Percentiles rank a stretch among this genome's conserved stretches.
phyloP scores from a whole-genome alignment of 2,329 filamentous ascomycete genomes.

The Fusarium sp. region DNA sequence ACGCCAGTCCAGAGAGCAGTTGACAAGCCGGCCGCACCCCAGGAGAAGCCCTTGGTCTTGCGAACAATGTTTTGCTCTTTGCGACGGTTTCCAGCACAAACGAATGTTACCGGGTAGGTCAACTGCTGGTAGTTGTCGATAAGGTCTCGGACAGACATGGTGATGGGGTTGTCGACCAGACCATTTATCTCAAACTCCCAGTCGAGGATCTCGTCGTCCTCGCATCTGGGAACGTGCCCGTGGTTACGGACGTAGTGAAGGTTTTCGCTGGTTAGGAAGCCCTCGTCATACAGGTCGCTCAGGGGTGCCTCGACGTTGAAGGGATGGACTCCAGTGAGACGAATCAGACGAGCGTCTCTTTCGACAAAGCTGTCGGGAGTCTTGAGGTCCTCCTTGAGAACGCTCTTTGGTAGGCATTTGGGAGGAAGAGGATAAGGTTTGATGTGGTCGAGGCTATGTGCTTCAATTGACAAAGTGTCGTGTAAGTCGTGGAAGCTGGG shows the following conservation, averaged over 20 bases:
- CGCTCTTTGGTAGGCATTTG: constrained; percentile 63
- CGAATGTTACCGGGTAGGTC: constrained; percentile 86
- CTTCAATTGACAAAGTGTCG: constrained; percentile 30
- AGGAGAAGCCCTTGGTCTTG: constrained; percentile 94
- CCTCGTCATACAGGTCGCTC: constrained; percentile 77
- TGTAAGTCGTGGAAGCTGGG: constrained; percentile 45
- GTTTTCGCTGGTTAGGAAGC: constrained; percentile 87
- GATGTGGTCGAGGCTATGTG: constrained; percentile 14
- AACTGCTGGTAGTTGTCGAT: constrained; percentile 79
- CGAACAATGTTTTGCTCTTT: constrained; percentile 93
- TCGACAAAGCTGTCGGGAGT: constrained; percentile 86
- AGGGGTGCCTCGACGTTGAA: constrained; percentile 91
- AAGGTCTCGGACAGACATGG: constrained; percentile 75
- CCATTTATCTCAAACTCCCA: constrained; percentile 90
- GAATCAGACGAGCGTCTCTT: constrained; percentile 81
- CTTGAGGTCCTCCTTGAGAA: constrained; percentile 79
- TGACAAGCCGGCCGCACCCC: constrained; percentile 87
- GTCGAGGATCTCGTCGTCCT: constrained; percentile 74
- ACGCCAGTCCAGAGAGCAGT: constrained; percentile 91
- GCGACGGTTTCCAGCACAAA: constrained; percentile 89
- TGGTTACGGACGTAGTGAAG: constrained; percentile 94
- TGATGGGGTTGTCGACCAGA: constrained; percentile 80
- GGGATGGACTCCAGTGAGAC: constrained; percentile 87
- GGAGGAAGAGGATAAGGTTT: constrained; percentile 73
- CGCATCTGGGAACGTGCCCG: constrained; percentile 79